Conservation (phyloP, 192 early-diverging fungal genomes). For the Linnemannia hyalina region DNA sequence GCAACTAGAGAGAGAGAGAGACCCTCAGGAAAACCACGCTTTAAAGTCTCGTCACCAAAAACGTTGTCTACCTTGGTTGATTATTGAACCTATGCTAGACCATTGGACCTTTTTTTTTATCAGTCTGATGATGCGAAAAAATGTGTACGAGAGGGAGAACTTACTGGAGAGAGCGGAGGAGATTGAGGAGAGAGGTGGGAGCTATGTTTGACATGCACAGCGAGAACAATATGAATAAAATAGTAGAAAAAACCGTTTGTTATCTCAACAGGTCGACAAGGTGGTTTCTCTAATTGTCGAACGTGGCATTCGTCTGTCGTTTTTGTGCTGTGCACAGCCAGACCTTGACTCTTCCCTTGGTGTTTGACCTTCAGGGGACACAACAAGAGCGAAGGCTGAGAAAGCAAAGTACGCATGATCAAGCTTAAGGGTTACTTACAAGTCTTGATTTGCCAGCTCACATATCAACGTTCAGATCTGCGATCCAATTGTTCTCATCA, state of each 20-base stretch:
- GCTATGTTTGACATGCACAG: not conserved
- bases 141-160: not conserved
- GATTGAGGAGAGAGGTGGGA: not conserved
- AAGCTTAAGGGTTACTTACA: not conserved
- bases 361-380: not conserved
- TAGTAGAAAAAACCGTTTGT: not conserved
- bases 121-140: not conserved
- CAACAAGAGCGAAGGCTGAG: too few species aligned
- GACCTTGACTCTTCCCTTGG: not conserved
- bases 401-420: too few species aligned
- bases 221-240: not conserved
- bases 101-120: not conserved
- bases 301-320: not conserved
- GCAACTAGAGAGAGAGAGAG: slow-evolving; percentile 34
- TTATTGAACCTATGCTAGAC: not conserved
- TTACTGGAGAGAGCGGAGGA: not conserved
- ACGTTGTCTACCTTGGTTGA: not conserved
- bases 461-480: not conserved
- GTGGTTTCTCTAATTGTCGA: not conserved
- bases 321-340: not conserved
- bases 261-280: not conserved
- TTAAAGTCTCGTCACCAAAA: not conserved
- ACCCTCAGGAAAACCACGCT: not conserved
- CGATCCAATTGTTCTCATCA: not conserved
- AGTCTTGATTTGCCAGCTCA: not conserved